These are phyloP conservation scores for Alternaria arbusti DNA, from an alignment of 2,329 filamentous ascomycete species.

Conservation along the genomic window DNA sequence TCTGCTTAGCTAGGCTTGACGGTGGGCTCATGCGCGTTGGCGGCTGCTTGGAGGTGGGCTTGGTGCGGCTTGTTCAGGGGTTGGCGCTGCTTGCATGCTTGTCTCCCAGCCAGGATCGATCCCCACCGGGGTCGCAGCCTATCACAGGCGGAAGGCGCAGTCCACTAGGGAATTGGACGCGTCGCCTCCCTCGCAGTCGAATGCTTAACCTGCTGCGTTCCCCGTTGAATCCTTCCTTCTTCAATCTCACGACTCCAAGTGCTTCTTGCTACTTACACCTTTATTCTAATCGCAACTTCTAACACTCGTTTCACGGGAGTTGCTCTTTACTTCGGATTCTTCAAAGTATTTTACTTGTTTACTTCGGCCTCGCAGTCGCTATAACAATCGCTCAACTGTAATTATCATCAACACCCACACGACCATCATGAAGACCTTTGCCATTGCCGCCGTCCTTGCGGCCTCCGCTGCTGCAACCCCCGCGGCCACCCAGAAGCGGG, in stretches of 20 bases:
- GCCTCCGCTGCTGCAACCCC: slow-evolving; percentile 55
- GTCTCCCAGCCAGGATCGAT: not conserved
- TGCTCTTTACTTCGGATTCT: slow-evolving; percentile 4
- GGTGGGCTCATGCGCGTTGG: not conserved
- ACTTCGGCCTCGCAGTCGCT: slow-evolving; percentile 2
- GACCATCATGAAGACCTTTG: slow-evolving; percentile 60
- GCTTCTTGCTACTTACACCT: slow-evolving; percentile 1
- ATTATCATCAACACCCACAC: slow-evolving; percentile 13
- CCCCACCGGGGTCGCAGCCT: not conserved
- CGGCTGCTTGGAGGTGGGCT: not conserved
- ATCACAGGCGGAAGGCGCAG: not conserved
- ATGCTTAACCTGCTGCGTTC: slow-evolving; percentile 5
- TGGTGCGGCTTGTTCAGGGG: slow-evolving; percentile 18
- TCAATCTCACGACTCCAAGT: not conserved
- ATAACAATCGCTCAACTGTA: slow-evolving; percentile 6
- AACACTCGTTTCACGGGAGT: slow-evolving; percentile 20
- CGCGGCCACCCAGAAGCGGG: slow-evolving; percentile 44
- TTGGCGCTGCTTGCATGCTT: slow-evolving; percentile 5
- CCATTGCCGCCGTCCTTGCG: slow-evolving; percentile 56
- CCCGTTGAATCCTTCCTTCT: not conserved
- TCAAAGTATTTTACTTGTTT: not conserved
- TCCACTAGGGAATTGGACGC: slow-evolving; percentile 11
- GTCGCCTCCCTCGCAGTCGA: slow-evolving; percentile 6
- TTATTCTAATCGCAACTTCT: slow-evolving; percentile 14
- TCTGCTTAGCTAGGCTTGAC: slow-evolving; percentile 5